A percentile compares a stretch with the other conserved stretches of the same genome.
phyloP scores from a whole-genome alignment of 306 rosid genomes.

The Delonix regia region DNA sequence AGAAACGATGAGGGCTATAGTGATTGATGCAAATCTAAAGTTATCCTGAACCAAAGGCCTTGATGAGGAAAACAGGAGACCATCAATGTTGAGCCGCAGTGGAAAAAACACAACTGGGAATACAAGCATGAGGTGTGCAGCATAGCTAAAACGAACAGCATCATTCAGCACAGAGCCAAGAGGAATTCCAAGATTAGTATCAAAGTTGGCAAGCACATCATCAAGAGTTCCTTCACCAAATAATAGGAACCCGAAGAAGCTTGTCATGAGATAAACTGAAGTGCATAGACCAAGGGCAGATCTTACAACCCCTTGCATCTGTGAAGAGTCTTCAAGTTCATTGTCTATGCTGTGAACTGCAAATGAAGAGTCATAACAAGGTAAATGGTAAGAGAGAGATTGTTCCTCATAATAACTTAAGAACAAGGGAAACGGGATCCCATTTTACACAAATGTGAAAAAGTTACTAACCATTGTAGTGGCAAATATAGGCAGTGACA shows the following conservation, averaged over 20 bases:
- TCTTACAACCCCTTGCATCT: conserved; percentile 75
- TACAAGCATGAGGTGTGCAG: conserved; percentile 90
- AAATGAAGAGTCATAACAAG: conserved; percentile 35
- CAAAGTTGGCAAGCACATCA: conserved; percentile 92
- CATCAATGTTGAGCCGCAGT: conserved; percentile 80
- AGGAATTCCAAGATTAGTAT: conserved; percentile 84
- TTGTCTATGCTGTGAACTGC: conserved; percentile 94
- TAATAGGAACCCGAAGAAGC: conserved; percentile 86
- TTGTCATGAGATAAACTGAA: conserved; percentile 75
- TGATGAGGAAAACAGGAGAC: conserved; percentile 70
- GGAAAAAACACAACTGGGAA: conserved; percentile 93
- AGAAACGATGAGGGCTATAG: conserved; percentile 46
- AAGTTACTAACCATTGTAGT: conserved; percentile 74
- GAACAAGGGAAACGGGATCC: conserved; percentile 22
- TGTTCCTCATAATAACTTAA: conserved; percentile 15
- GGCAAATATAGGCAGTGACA: conserved; percentile 92
- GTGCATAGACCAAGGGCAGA: conserved; percentile 78
- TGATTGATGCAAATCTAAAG: conserved; percentile 67
- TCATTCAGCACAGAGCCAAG: conserved; percentile 74
- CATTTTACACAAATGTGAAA: conserved; percentile 16
- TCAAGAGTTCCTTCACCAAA: conserved; percentile 89
- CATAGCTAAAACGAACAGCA: conserved; percentile 90
- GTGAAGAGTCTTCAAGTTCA: conserved; percentile 84
- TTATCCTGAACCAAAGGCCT: conserved; percentile 75
- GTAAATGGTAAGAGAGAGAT: background rate